Evolutionary conservation across 2,329 filamentous ascomycete species (phyloP), one percentile per base, ranked within the genome.

Genomic region (Trichophyton benhamiae): DNA sequence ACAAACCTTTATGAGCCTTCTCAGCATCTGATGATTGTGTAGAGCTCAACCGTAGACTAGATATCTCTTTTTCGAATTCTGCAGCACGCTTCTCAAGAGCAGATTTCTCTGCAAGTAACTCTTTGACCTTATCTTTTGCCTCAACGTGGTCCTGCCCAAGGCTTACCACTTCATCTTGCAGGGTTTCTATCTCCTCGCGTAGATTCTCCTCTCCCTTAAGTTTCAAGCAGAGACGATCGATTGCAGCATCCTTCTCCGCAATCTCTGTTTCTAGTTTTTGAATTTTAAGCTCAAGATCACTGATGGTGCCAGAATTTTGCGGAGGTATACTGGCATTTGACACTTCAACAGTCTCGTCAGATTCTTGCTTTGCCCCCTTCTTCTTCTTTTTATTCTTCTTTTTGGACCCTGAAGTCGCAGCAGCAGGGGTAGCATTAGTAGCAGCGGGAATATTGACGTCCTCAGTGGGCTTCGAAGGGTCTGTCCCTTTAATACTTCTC

Each of bases 311-410:
- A 30, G 17, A 48, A 17, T 20, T 58, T 20, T 38, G 22, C 22
- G 6, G 38, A 6, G 27, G 22, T 7, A 33, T 70, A 0, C 72
- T 68, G 15, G 77, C 74, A 17, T 30, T 48, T 63, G 3, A 75
- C 6, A 66, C 60, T 60, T 68, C 59, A 64, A 71, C 68, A 9
- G 65, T 58, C 13, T 68, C 57, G n/a, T 75, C 73, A 7, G 78
- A 74, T 5, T 74, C 72, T 5, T 72, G 72, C 65, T 82, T 83
- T 36, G 80, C 82, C 17, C 83, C 84, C 78, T 91, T 92, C 75
- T 86, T 88, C 81, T 95, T 96, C 78, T 92, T 95, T 72, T 89
- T 89, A 66, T 91, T 95, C 73, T 89, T 91, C 74, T 89, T 95
- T 76, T 91, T 92, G 63, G 76, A 76, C 9, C 77, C 73, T 13